Evolutionary conservation across 805 yeast genomes (phyloP), one percentile per base, ranked within the genome.

Genomic region (Limtongozyma cylindracea): DNA sequence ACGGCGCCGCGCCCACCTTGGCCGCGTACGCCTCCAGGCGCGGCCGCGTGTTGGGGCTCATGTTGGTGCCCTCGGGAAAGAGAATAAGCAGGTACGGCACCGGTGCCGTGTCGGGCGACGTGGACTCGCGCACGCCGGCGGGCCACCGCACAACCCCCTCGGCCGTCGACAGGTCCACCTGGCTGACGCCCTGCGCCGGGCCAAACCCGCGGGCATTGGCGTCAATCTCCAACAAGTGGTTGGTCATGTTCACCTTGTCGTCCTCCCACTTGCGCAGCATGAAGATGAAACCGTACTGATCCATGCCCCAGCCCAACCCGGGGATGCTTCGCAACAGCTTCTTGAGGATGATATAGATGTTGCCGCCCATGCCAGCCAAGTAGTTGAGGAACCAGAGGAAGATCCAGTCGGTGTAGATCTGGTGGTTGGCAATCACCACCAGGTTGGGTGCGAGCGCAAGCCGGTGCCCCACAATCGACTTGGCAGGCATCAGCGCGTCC

Each of bases 1-100:
- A 51, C 2, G 54, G 48, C 6, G 60, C 52, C 17, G 47, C 48
- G 4, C 52, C 55, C 12, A 53, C 37, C 29, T 66, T 60, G 5
- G 39, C 43, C 11, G 78, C 71, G 43, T 50, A 88, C 6, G 39
- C 49, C 10, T 49, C 51, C 6, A 82, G 63, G 26, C 61, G 59
- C 3, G 33, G 45, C 21, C 62, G 53, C 2, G 93, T 77, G 27
- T 61, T 56, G 4, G 52, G 53, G 18, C 88, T 67, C 24, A 73
- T 46, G 26, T 78, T 88, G 0, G 98, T 88, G 4, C 98, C 98
- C 42, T 88, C 98, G 2, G 98, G 98, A 45, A 72, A 88, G 13
- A 88, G 41, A 12, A 82, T 45, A 20, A 88, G 41, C 54, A 71
- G 65, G 29, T 69, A 67, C 4, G 54, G 54, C 39, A 43, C 47